Conservation (phyloP, 805 yeast species). For the Yarrowia divulgata region DNA sequence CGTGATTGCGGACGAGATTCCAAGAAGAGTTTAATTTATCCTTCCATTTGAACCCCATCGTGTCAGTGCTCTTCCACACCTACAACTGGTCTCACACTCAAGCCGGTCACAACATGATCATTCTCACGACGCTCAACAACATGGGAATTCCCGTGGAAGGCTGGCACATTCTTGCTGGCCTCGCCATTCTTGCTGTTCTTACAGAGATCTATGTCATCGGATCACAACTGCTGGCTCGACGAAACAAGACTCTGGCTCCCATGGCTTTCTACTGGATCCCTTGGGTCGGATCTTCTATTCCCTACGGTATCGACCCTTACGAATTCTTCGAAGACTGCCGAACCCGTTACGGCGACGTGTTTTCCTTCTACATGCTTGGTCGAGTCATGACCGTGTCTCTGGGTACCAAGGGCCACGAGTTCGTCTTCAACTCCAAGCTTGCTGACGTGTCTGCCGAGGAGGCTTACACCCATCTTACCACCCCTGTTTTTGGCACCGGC, state of each 20-base stretch:
- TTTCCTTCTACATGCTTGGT: slow-evolving; percentile 88
- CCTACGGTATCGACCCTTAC: slow-evolving; percentile 93
- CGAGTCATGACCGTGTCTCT: slow-evolving; percentile 92
- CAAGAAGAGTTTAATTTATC: slow-evolving; percentile 17
- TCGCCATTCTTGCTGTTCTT: slow-evolving; percentile 26
- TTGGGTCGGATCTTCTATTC: slow-evolving; percentile 91
- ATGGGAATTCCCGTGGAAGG: slow-evolving; percentile 36
- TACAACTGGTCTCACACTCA: slow-evolving; percentile 7
- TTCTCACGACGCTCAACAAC: slow-evolving; percentile 34
- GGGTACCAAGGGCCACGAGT: slow-evolving; percentile 98
- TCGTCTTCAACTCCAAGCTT: slow-evolving; percentile 87
- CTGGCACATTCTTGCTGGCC: slow-evolving; percentile 34
- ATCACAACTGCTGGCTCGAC: slow-evolving; percentile 35
- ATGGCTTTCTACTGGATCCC: slow-evolving; percentile 92
- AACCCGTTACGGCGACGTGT: slow-evolving; percentile 87
- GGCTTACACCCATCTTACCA: slow-evolving; percentile 94
- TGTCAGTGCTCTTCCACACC: slow-evolving; percentile 18
- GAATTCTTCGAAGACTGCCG: slow-evolving; percentile 83
- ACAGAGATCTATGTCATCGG: slow-evolving; percentile 31
- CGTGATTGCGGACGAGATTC: slow-evolving; percentile 21
- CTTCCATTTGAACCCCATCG: slow-evolving; percentile 1
- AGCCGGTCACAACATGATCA: slow-evolving; percentile 29
- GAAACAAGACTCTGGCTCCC: slow-evolving; percentile 73
- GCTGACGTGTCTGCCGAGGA: slow-evolving; percentile 95
- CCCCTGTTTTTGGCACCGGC: slow-evolving; percentile 98